These are phyloP conservation scores for Sporobolomyces phaffii DNA, from an alignment of 768 basidiomycete species.

Conservation along the genomic window DNA sequence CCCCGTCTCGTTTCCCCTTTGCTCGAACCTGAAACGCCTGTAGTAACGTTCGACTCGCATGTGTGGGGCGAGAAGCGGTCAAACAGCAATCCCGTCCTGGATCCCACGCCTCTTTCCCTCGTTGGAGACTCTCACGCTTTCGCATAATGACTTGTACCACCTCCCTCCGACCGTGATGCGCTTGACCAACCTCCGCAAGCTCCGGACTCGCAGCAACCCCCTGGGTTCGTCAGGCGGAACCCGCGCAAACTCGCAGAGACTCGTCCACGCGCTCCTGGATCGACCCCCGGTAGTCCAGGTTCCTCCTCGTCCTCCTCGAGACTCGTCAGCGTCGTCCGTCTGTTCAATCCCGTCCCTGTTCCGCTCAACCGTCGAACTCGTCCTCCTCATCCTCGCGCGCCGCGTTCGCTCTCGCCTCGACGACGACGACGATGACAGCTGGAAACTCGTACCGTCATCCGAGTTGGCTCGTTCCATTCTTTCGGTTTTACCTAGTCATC, in stretches of 20 bases:
- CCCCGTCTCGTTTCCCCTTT: no score
- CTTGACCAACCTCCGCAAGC: constrained; percentile 58
- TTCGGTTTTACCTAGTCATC: no score
- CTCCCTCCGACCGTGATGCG: constrained; percentile 14
- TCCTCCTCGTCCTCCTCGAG: no score
- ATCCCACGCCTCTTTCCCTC: constrained; percentile 7
- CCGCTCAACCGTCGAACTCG: not conserved
- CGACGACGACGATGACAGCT: not conserved
- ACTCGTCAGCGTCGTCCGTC: no score
- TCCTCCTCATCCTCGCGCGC: not conserved
- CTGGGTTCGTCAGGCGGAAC: constrained; percentile 58
- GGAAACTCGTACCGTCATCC: no score
- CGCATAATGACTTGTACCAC: constrained; percentile 22
- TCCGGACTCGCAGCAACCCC: constrained; percentile 70
- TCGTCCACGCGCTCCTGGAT: not conserved
- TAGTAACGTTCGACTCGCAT: no score
- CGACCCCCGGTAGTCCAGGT: no score
- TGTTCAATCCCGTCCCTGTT: not conserved
- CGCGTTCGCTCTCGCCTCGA: not conserved
- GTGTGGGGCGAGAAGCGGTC: no score
- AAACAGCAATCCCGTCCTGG: constrained; percentile 23
- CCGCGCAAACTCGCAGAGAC: not conserved
- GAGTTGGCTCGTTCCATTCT: no score
- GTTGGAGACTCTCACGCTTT: constrained; percentile 31
- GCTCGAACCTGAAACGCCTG: no score